Conservation (phyloP, 2,329 filamentous ascomycete genomes). For the Colletotrichum godetiae region DNA sequence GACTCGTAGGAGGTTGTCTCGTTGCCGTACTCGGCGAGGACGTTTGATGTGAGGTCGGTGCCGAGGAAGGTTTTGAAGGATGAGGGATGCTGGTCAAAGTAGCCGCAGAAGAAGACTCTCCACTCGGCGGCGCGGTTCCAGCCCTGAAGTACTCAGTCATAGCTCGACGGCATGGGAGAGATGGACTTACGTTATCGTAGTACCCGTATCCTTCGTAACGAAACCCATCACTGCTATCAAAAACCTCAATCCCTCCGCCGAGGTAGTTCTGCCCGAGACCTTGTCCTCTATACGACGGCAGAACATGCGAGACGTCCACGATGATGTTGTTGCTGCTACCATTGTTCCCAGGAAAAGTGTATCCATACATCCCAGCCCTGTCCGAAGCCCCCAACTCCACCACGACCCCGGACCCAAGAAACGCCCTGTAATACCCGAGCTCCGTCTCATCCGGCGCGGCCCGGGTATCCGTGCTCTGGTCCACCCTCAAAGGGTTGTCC, state of each 20-base stretch:
- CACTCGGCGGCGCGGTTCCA: constrained; percentile 74
- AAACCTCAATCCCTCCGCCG: constrained; percentile 67
- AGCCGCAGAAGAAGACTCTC: constrained; percentile 73
- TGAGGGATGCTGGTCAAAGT: constrained; percentile 60
- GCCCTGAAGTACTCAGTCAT: constrained; percentile 50
- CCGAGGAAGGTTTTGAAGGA: constrained; percentile 58
- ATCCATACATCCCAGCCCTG: constrained; percentile 70
- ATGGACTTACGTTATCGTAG: constrained; percentile 67
- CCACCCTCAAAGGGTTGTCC: constrained; percentile 60
- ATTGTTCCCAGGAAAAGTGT: constrained; percentile 62
- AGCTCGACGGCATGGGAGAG: neutral
- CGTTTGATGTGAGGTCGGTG: constrained; percentile 43
- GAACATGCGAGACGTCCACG: constrained; percentile 74
- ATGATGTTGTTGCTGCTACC: constrained; percentile 55
- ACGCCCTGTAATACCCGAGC: constrained; percentile 71
- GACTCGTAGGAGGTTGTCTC: constrained; percentile 46
- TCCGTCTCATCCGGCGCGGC: constrained; percentile 60
- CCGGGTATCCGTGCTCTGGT: constrained; percentile 64
- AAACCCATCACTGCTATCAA: constrained; percentile 50
- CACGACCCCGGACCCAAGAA: constrained; percentile 64
- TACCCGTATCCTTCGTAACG: constrained; percentile 70
- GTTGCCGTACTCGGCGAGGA: constrained; percentile 46
- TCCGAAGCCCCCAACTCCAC: constrained; percentile 68
- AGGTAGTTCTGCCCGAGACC: constrained; percentile 72
- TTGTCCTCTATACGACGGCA: constrained; percentile 70